These are phyloP conservation scores for Talaromyces sp. DNA, from an alignment of 2,329 filamentous ascomycete species.

Conservation along the genomic window DNA sequence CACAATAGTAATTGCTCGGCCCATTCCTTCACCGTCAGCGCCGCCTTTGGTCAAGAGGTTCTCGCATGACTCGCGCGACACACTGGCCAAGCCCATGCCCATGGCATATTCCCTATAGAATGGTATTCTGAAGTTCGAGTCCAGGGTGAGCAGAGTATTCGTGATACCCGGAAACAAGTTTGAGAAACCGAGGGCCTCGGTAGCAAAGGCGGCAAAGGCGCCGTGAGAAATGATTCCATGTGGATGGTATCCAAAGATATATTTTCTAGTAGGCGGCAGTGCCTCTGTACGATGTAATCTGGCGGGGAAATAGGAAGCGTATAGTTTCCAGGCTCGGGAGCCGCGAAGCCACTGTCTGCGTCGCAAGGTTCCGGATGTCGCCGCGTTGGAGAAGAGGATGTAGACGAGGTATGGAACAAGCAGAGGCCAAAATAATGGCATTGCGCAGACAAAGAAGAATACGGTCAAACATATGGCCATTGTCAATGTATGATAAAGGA, in stretches of 20 bases:
- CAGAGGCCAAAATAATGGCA: slow-evolving; percentile 85
- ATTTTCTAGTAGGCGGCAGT: slow-evolving; percentile 76
- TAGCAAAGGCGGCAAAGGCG: slow-evolving; percentile 87
- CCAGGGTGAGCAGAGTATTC: slow-evolving; percentile 88
- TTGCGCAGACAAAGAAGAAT: slow-evolving; percentile 88
- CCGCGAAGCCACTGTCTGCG: slow-evolving; percentile 71
- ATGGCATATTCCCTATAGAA: slow-evolving; percentile 94
- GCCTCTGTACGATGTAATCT: slow-evolving; percentile 77
- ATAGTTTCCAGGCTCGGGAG: slow-evolving; percentile 75
- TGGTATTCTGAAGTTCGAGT: slow-evolving; percentile 89
- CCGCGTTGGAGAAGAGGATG: slow-evolving; percentile 71
- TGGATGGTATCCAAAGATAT: slow-evolving; percentile 95
- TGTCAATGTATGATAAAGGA: slow-evolving; percentile 66
- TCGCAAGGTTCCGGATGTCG: slow-evolving; percentile 67
- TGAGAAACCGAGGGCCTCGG: slow-evolving; percentile 80
- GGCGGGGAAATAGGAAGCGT: slow-evolving; percentile 89
- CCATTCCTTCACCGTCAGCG: slow-evolving; percentile 72
- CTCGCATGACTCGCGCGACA: slow-evolving; percentile 86
- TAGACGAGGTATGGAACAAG: slow-evolving; percentile 75
- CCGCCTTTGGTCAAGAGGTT: slow-evolving; percentile 80
- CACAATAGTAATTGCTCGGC: slow-evolving; percentile 93
- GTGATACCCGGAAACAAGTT: slow-evolving; percentile 91
- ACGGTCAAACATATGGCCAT: slow-evolving; percentile 66
- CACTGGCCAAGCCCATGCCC: slow-evolving; percentile 77
- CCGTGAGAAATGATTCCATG: slow-evolving; percentile 97